Evolutionary conservation across 805 yeast genomes (phyloP), one percentile per base, ranked within the genome.

Genomic region (Lipomyces yamanashiensis): DNA sequence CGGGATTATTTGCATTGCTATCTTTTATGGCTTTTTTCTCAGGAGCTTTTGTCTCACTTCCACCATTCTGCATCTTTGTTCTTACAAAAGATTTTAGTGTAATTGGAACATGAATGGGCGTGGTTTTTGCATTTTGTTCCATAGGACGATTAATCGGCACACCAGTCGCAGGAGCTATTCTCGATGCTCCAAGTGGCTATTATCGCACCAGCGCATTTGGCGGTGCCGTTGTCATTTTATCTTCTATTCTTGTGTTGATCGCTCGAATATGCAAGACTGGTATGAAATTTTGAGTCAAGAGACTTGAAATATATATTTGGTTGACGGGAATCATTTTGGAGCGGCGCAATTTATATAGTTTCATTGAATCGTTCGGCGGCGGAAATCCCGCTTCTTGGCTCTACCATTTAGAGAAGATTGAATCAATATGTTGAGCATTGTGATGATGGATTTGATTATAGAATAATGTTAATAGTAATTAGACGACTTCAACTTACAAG

Each of bases 101-200:
- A 13, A 58, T 72, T 15, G 77, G 78, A 6, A 70, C 71, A 7
- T 61, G 77, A 12, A 88, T 90, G 90, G 89, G 89, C 1, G 61
- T 85, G 54, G 82, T 90, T 0, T 79, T 89, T 49, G 77, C 82
- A 7, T 70, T 80, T 7, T 85, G 87, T 48, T 81, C 92, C 0
- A 79, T 83, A 69, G 85, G 82, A 1, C 52, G 68, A 36, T 69
- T 75, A 15, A 54, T 72, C 1, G 77, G 76, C 0, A 71, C 74
- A 0, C 76, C 77, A 1, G 51, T 72, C 17, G 76, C 75, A 2
- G 77, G 77, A 1, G 71, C 73, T 1, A 47, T 70, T 23, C 55
- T 69, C n/a, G 54, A 61, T 21, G 50, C 67, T 12, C 33, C 56
- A 8, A 64, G 68, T 9, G 56, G 60, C 12, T 68, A 61, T 43